Base-by-base conservation (phyloP, 805 yeast species). In the Pichia membranifaciens region DNA sequence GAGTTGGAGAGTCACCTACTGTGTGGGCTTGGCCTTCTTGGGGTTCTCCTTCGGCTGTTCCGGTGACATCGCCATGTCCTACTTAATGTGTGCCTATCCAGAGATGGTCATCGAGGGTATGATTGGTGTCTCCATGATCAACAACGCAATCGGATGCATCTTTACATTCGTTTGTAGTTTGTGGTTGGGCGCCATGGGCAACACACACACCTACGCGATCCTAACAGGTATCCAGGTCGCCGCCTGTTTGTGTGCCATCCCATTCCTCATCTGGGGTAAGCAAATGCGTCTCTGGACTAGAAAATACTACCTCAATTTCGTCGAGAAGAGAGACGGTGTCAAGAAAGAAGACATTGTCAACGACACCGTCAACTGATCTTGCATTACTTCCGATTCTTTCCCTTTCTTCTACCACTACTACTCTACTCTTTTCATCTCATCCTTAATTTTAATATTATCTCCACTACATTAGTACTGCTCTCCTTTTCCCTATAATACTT, bases 11-110 rank as follows among this genome's bases (percentile, higher is more conserved):
- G 70, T 73, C 18, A 74, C 77, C 31, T 81, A 81, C 56, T 57
- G 61, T 4, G 71, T 78, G 23, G 85, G 84, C 0, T 64, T 82
- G 35, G 87, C 81, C 1, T 74, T 81, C 54, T 73, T 81, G 51
- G 87, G 87, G 0, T 78, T 81, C 51, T 82, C 85, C 1, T 81
- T 80, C 68, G 87, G 86, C 58, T 76, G 83, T 44, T 75, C 83
- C 13, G 87, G 87, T 58, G 88, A 83, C 59, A 77, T 81, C 44
- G 81, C 84, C 33, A 75, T 82, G 79, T 72, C 79, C 1, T 81
- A 81, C 49, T 66, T 79, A 51, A 80, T 81, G 84, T 84, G 79
- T 53, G 69, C 81, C 5, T 82, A 81, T 52, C 86, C 87, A 1
- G 86, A 79, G 39, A 75, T 81, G 75, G 79, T 81, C 47, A 67